Base-by-base conservation (phyloP, 495 filamentous ascomycete genomes). In the Copromyces sp. region DNA sequence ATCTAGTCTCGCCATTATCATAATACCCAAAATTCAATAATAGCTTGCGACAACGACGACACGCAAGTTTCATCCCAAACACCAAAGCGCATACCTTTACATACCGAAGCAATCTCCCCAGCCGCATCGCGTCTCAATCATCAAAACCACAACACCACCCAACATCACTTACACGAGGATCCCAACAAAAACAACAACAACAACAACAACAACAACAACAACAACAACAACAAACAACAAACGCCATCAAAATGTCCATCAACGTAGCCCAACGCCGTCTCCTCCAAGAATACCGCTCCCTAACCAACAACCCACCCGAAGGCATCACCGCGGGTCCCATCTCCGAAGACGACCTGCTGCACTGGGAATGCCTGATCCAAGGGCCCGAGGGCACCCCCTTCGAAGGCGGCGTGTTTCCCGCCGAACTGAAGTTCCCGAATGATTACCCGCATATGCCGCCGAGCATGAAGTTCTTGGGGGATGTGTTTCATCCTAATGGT, bases 401-500 rank as follows among this genome's bases (percentile, higher is more conserved):
- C 78, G 96, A 98, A 81, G 88, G 94, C 72, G 95, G 95, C 47
- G 84, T 98, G 29, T 99, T 98, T 81, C 93, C 94, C 40, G 95
- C 95, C 9, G 92, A 96, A 81, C 87, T 99, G 53, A 92, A 91
- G 78, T 99, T 99, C 79, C 96, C 95, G 5, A 94, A 92, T 76
- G 95, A 98, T 80, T 99, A 99, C 79, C 95, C 95, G 53, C 87
- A 98, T 20, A 91, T 90, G 74, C 95, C 95, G 72, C 95, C 95
- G 29, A 93, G 89, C 59, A 99, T 99, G 95, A 91, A 90, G 80
- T 99, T 99, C 77, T 80, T 92, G 41, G 91, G 93, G 8, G 93
- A 95, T 77, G 89, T 98, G 71, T 99, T 92, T 89, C 95, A 99
- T 86, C 95, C 95, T 14, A 99, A 99, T 80, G 93, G 95, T 97